phyloP scores from a whole-genome alignment of 2,329 filamentous ascomycete species.

The Ophiocordyceps polyrhachis-furcata region DNA sequence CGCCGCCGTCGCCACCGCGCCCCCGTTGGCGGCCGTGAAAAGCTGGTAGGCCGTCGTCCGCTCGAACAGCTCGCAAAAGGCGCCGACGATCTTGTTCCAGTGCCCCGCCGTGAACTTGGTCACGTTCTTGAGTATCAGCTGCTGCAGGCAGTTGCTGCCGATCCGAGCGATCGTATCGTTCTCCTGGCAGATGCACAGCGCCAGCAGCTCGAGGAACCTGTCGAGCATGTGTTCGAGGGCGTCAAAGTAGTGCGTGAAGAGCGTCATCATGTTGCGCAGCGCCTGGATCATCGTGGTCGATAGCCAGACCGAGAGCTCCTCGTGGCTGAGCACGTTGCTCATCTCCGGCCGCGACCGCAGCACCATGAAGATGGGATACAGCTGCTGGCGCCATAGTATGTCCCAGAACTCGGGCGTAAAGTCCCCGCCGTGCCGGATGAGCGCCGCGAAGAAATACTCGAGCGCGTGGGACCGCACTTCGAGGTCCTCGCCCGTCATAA shows the following conservation, averaged over 20 bases:
- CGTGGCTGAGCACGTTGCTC: constrained; percentile 85
- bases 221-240: constrained; percentile 95
- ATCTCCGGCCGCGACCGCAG: constrained; percentile 91
- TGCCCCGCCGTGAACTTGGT: constrained; percentile 73
- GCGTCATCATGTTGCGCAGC: constrained; percentile 89
- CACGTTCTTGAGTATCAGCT: constrained; percentile 91
- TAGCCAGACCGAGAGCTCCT: constrained; percentile 94
- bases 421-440: constrained; percentile 75
- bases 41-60: constrained; percentile 87
- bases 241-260: constrained; percentile 98
- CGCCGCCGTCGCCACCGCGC: constrained; percentile 30
- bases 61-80: constrained; percentile 91
- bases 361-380: constrained; percentile 98
- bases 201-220: constrained; percentile 84
- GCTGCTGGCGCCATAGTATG: constrained; percentile 85
- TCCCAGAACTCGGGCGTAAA: constrained; percentile 97
- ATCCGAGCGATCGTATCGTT: constrained; percentile 97
- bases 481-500: constrained; percentile 98
- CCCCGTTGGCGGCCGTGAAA: constrained; percentile 61
- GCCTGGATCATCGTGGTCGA: constrained; percentile 99
- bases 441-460: constrained; percentile 89
- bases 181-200: constrained; percentile 94
- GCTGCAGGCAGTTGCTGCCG: constrained; percentile 93
- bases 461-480: constrained; percentile 83
- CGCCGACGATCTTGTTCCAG: constrained; percentile 86